Conservation (phyloP, 768 basidiomycete species). For the Leccinum variicolor region DNA sequence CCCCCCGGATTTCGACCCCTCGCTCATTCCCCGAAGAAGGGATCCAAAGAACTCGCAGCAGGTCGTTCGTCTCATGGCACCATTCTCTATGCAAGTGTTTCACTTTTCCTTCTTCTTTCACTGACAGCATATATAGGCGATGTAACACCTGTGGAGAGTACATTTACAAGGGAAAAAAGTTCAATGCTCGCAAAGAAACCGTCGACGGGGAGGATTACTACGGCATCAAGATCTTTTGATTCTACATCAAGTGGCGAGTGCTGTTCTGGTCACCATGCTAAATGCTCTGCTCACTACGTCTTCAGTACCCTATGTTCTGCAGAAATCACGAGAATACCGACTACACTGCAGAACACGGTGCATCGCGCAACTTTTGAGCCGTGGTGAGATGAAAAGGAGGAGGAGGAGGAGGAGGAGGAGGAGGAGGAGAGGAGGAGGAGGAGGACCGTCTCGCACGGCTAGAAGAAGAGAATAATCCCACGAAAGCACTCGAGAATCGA, state of each 20-base stretch:
- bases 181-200: constrained; percentile 98
- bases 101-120: neutral
- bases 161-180: constrained; percentile 99
- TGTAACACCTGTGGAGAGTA: constrained; percentile 98
- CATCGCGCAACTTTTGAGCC: constrained; percentile 97
- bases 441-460: constrained; percentile 81
- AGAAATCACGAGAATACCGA: constrained; percentile 97
- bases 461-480: constrained; percentile 94
- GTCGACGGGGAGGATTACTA: constrained; percentile 97
- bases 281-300: constrained; percentile 13
- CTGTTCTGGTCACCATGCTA: constrained; percentile 12
- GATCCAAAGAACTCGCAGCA: constrained; percentile 93
- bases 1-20: constrained; percentile 97
- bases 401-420: too few species aligned
- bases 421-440: too few species aligned
- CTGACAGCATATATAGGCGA: constrained; percentile 50
- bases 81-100: constrained; percentile 85
- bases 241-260: constrained; percentile 84
- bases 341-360: constrained; percentile 91
- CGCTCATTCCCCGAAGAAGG: constrained; percentile 89
- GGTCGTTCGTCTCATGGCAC: constrained; percentile 98
- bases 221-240: constrained; percentile 95
- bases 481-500: constrained; percentile 93
- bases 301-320: constrained; percentile 89
- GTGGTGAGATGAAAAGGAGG: constrained; percentile 81